Base-by-base conservation (phyloP, 1,284 basidiomycete genomes). In the Ceratobasidium sp. region DNA sequence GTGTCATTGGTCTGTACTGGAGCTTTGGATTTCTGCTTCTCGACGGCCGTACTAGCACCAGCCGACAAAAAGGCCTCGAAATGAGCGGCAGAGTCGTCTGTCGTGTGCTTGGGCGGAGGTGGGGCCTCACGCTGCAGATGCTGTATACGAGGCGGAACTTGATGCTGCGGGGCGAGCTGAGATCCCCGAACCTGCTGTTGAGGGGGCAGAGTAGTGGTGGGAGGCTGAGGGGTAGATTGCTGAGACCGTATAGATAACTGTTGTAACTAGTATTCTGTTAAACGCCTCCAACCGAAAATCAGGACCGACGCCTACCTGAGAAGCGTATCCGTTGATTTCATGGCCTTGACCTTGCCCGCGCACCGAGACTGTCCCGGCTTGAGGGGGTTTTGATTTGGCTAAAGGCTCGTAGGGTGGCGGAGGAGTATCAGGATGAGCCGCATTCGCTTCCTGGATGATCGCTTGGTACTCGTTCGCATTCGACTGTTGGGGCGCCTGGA, bases 51-150 rank as follows among this genome's bases (percentile, higher is more conserved):
- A 10, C 50, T 53, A 17, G 54, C 27, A 20, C 54, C 43, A 12
- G 62, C 42, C 15, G 57, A 60, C n/a, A 73, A 62, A 43, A 71
- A 71, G 31, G 65, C 68, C 13, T 73, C 64, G 57, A 73, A 73
- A 40, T 71, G 71, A 50, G 53, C 68, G 8, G 62, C 22, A 35
- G 72, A 73, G 50, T 71, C 54, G 27, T 58, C 57, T 4, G 50
- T 32, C 15, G 31, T 38, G 32, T 69, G 69, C 31, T 69, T 55
- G 22, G 20, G 68, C 7, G 35, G 31, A 38, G 69, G n/a, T 65
- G 50, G 20, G n/a, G 50, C 54, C 27, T 52, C 20, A 35, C 53
- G 35, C 15, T 45, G 52, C 27, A 40, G 34, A 6, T 38, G 62
- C n/a, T 34, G 35, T 4, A 47, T 49, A 20, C 52, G 64, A 25